Percentiles rank a stretch among this genome's conserved stretches.
Conservation (phyloP, 768 basidiomycete species). For the Kwoniella europaea region DNA sequence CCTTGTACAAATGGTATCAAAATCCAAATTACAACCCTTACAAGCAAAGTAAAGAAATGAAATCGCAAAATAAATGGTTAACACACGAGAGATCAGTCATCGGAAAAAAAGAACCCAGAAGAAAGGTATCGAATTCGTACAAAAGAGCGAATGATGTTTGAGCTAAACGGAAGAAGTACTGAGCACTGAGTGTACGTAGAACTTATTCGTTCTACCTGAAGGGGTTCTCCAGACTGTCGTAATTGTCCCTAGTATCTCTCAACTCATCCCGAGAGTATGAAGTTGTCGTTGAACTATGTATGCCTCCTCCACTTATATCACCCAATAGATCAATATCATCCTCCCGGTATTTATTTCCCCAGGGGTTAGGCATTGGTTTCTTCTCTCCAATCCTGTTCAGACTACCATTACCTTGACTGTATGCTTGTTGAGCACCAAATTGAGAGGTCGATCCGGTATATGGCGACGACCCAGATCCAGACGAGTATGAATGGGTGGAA, state of each 20-base stretch:
- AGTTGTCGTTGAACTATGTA: conserved; percentile 21
- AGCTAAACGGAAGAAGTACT: background rate
- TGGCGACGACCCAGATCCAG: background rate
- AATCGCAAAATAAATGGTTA: background rate
- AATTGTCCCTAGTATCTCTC: conserved; percentile 15
- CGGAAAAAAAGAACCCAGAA: background rate
- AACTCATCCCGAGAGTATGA: conserved; percentile 23
- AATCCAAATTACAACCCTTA: background rate
- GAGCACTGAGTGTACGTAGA: background rate
- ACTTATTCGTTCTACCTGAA: conserved; percentile 1
- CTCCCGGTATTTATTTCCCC: conserved; percentile 15
- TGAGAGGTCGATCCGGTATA: conserved; percentile 13
- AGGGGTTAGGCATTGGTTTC: conserved; percentile 24
- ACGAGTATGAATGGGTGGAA: background rate
- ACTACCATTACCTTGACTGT: background rate
- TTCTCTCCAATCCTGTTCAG: conserved; percentile 1
- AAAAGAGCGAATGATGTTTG: background rate
- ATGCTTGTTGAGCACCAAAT: conserved; percentile 7
- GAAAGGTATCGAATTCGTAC: background rate
- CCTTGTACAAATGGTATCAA: background rate
- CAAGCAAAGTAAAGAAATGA: background rate
- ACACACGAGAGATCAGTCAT: background rate
- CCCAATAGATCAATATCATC: conserved; percentile 26
- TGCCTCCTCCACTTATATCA: conserved; percentile 12
- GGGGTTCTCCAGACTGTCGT: conserved; percentile 12